A percentile compares a stretch with the other conserved stretches of the same genome.
phyloP scores from a whole-genome alignment of 192 early-diverging fungal species.

The Paraglomus occultum region DNA sequence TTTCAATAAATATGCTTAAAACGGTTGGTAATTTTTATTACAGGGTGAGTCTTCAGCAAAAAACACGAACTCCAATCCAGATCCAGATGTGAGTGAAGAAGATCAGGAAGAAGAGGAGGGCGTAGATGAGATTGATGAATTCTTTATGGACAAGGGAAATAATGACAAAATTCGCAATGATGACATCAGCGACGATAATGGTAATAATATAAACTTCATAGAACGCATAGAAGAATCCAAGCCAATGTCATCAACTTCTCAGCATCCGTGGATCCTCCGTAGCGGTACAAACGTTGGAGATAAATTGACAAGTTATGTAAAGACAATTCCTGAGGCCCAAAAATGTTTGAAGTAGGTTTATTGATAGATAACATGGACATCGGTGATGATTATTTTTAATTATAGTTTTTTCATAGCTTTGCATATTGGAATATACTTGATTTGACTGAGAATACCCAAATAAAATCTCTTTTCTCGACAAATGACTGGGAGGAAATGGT shows the following conservation, averaged over 20 bases:
- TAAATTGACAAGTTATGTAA: conserved; percentile 18
- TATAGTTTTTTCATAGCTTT: conserved; percentile 26
- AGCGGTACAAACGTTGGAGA: conserved; percentile 17
- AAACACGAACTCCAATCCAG: too few species aligned
- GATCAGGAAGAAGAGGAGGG: conserved; percentile 19
- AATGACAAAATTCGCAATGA: conserved; percentile 20
- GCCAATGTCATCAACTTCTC: background rate
- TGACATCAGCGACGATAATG: conserved; percentile 9
- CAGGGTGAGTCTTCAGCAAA: conserved; percentile 14
- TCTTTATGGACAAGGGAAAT: conserved; percentile 20
- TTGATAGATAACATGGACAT: conserved; percentile 17
- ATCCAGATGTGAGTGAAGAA: too few species aligned
- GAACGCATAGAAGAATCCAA: conserved; percentile 5
- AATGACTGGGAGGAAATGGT: conserved; percentile 28
- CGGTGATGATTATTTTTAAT: conserved; percentile 20
- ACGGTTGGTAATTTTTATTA: conserved; percentile 18
- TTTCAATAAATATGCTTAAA: conserved; percentile 20
- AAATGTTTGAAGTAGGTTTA: conserved; percentile 35
- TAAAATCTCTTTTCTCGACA: conserved; percentile 30
- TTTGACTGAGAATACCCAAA: conserved; percentile 25
- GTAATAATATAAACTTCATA: conserved; percentile 12
- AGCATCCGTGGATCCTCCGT: background rate
- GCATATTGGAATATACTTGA: conserved; percentile 34
- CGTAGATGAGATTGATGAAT: conserved; percentile 23
- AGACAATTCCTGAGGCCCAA: conserved; percentile 34